Base-by-base conservation (phyloP, 768 basidiomycete species). In the Postia placenta region DNA sequence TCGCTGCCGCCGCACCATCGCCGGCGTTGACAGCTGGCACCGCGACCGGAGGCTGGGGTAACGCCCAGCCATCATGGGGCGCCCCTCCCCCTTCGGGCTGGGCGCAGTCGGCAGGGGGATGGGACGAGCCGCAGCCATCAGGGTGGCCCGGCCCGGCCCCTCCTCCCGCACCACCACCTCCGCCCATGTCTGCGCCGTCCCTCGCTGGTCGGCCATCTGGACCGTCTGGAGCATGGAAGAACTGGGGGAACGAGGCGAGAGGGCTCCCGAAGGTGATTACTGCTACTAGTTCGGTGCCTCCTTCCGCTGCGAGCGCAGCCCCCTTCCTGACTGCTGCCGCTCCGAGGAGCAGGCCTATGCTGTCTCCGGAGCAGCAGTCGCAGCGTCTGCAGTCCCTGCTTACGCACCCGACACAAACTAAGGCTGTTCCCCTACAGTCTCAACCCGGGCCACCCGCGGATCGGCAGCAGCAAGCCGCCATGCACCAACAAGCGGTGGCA, bases 341-440 rank as follows among this genome's bases (percentile, higher is more conserved):
- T 5, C 44, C 49, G 23, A 46, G 46, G 19, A 44, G 39, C 28
- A 40, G 39, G 19, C 52, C 39, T 42, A 52, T 36, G 14, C 19
- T 58, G 45, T 56, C 57, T 25, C 52, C 50, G 7, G 52, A 54
- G 50, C 54, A 58, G 43, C 54, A 48, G 20, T 53, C 54, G 25
- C 45, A 56, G 15, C 51, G 47, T 23, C 37, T 58, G 35, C 53
- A 37, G 27, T 54, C 54, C 20, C 25, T 58, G 35, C 50, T 56
- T 15, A 49, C 48, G 44, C 51, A 58, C 27, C 49, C 49, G 19
- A 38, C 15, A 25, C 52, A 55, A 24, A 49, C 57, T 53, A 55
- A 55, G 52, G 52, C 38, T 47, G 44, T 42, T 38, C 35, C 49
- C 49, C 42, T 48, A 47, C 57, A 58, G 57, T 42, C 57, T 35